Evolutionary conservation across 805 yeast species (phyloP).

Genomic region (Starmera dryadoides): DNA sequence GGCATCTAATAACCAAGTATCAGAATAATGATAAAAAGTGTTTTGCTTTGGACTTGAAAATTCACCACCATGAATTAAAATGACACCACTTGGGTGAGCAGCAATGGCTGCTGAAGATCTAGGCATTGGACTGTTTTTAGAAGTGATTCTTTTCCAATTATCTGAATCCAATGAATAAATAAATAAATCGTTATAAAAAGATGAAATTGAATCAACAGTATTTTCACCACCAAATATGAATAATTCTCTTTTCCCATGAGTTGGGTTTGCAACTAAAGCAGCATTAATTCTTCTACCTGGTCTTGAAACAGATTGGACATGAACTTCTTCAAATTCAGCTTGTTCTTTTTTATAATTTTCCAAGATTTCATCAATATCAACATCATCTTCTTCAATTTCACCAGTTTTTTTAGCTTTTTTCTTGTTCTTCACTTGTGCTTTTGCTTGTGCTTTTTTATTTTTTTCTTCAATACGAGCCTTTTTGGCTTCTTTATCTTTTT

Average conservation of each 20-base stretch:
- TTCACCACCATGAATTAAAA: constrained; percentile 91
- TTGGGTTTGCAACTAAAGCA: constrained; percentile 67
- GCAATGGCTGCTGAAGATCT: constrained; percentile 92
- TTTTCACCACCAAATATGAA: constrained; percentile 88
- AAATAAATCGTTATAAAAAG: constrained; percentile 75
- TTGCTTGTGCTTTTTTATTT: constrained; percentile 64
- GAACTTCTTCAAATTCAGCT: constrained; percentile 65
- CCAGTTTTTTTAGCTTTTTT: constrained; percentile 68
- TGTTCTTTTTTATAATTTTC: constrained; percentile 77
- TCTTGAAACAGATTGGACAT: constrained; percentile 44
- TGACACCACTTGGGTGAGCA: constrained; percentile 84
- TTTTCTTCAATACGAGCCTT: constrained; percentile 84
- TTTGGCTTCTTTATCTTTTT: constrained; percentile 85
- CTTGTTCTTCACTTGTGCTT: constrained; percentile 69
- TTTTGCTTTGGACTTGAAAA: constrained; percentile 94
- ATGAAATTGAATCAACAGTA: constrained; percentile 41
- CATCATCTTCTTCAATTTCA: constrained; percentile 78
- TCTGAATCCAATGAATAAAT: constrained; percentile 71
- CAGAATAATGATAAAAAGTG: constrained; percentile 93
- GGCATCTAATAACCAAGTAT: constrained; percentile 89
- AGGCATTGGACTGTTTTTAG: constrained; percentile 87
- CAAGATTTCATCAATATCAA: constrained; percentile 79
- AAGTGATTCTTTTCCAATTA: constrained; percentile 70
- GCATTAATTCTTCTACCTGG: constrained; percentile 73
- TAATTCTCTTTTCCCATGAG: constrained; percentile 70